Percentiles rank a stretch among this genome's conserved stretches.
phyloP scores from a whole-genome alignment of 2,329 filamentous ascomycete genomes.

The Penicillium sp. region DNA sequence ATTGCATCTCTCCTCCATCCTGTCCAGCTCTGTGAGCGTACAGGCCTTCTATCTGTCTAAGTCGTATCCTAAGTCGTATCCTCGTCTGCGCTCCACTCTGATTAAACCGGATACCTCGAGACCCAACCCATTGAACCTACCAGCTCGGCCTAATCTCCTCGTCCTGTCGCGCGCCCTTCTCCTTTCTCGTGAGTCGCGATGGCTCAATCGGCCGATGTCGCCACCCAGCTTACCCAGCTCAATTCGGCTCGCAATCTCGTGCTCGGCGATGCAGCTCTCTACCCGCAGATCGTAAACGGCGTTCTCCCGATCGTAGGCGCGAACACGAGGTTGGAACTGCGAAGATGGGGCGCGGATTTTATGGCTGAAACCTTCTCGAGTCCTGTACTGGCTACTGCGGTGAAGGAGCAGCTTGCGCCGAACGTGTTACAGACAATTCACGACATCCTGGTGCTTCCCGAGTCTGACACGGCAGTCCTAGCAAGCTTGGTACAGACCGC shows the following conservation, averaged over 20 bases:
- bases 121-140: conserved; percentile 5
- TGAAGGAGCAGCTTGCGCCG: conserved; percentile 75
- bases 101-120: conserved; percentile 2
- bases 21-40: neutral
- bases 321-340: conserved; percentile 68
- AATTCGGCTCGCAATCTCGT: conserved; percentile 86
- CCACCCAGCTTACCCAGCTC: conserved; percentile 79
- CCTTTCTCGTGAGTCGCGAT: conserved; percentile 39
- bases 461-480: conserved; percentile 72
- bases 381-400: conserved; percentile 68
- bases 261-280: conserved; percentile 78
- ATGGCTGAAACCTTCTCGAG: conserved; percentile 93
- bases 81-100: conserved; percentile 7
- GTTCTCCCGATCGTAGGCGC: conserved; percentile 87
- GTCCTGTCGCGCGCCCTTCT: conserved; percentile 5
- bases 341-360: conserved; percentile 95
- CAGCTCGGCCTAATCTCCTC: conserved; percentile 1
- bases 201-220: conserved; percentile 53
- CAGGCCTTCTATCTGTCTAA: conserved; percentile 8
- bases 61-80: conserved; percentile 9
- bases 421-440: conserved; percentile 73
- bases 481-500: conserved; percentile 82
- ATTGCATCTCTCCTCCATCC: neutral
- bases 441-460: conserved; percentile 63
- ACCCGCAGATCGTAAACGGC: conserved; percentile 83